phyloP scores from a whole-genome alignment of 805 yeast species.

The Ogataea nakhonphanomensis region DNA sequence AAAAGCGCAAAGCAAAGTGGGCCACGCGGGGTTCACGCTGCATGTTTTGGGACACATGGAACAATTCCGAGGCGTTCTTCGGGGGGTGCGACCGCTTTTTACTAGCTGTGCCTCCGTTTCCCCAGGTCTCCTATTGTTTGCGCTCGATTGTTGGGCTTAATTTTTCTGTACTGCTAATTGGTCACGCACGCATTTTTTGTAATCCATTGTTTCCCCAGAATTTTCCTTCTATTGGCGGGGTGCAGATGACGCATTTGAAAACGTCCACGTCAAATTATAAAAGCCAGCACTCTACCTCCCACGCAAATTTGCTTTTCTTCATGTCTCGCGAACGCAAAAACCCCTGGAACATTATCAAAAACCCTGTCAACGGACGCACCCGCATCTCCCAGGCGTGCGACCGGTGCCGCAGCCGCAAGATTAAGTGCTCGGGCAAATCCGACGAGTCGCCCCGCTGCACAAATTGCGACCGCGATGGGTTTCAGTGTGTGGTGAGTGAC shows the following conservation, averaged over 20 bases:
- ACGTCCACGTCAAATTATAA: conserved; percentile 8
- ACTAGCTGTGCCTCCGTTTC: conserved; percentile 14
- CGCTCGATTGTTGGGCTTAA: conserved; percentile 3
- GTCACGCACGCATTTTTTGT: conserved; percentile 11
- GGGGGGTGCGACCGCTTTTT: background rate
- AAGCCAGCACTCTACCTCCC: conserved; percentile 4
- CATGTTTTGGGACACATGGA: too few species aligned
- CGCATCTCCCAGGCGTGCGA: conserved; percentile 81
- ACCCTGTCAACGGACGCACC: conserved; percentile 35
- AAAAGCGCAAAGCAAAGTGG: too few species aligned
- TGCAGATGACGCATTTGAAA: conserved; percentile 3
- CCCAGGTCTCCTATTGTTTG: conserved; percentile 3
- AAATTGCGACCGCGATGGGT: conserved; percentile 62
- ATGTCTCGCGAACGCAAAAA: conserved; percentile 9
- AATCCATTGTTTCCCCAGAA: conserved; percentile 17
- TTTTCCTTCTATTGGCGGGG: conserved; percentile 7
- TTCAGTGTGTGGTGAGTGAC: conserved; percentile 69
- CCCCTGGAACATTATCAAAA: conserved; percentile 35
- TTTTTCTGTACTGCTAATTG: conserved; percentile 11
- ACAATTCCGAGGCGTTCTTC: background rate
- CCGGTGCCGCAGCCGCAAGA: conserved; percentile 72
- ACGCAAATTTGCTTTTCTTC: background rate
- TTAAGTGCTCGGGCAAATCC: conserved; percentile 68
- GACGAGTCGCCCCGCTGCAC: conserved; percentile 52
- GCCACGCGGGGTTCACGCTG: too few species aligned